Evolutionary conservation across 2,329 filamentous ascomycete species (phyloP), one percentile per base, ranked within the genome.

Genomic region (Xylariaceae sp.): DNA sequence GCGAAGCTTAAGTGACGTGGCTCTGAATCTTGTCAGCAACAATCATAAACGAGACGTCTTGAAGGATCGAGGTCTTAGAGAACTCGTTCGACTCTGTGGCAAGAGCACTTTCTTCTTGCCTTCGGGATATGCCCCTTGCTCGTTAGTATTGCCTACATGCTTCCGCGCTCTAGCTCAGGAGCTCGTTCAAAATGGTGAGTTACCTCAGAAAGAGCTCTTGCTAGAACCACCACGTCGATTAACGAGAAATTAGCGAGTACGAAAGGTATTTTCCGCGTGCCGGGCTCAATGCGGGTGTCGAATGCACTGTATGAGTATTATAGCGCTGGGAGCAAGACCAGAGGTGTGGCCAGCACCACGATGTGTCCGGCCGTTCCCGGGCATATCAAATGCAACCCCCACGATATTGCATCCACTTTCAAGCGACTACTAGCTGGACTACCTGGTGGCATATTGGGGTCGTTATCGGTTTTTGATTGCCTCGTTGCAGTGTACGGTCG

Each of bases 371-470:
- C 75, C 39, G 70, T 88, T 1, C 85, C 86, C 3, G 66, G 69
- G 2, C 82, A 87, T 59, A 82, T 88, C 54, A 75, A 75, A 36
- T 79, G 74, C 43, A 76, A 79, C 6, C 73, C 82, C 3, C 82
- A 88, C 55, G 86, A 88, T 67, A 79, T 88, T 31, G 84, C 84
- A 2, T 84, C 83, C 2, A 76, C 81, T 0, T 87, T 89, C 68
- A 88, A 88, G 61, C 78, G 76, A 12, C 73, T 89, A n/a, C 70
- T 89, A 1, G 75, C 78, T 0, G 80, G 80, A 1, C 65, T 89
- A 0, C 84, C 84, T 0, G 84, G 84, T 0, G 86, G 86, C 0
- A 83, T 89, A 39, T 70, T 89, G 1, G 86, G 86, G 4, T 84
- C 82, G 0, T 61, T 86, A 13, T 66, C 74, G 1, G 65, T 87